A percentile compares a stretch with the other conserved stretches of the same genome.
phyloP scores from a whole-genome alignment of 176 grass and related monocot genomes.

The Avena atlantica region DNA sequence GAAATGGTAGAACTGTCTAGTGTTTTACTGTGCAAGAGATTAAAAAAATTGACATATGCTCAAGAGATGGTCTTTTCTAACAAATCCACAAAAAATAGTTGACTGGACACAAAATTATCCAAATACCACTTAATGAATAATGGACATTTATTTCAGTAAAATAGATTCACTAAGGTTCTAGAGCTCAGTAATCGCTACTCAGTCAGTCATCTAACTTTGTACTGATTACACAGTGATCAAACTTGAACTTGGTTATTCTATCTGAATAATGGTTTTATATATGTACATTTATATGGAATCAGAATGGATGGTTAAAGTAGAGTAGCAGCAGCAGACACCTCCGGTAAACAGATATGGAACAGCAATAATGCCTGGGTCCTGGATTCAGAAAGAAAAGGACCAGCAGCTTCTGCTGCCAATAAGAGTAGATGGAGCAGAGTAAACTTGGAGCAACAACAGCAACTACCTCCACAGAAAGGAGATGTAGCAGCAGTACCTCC shows the following conservation, averaged over 20 bases:
- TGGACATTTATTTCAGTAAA: conserved; percentile 14
- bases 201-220: conserved; percentile 29
- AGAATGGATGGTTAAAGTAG: neutral
- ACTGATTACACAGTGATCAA: neutral
- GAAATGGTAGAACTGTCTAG: conserved; percentile 32
- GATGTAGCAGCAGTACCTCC: neutral
- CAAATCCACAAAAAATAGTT: neutral
- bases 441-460: neutral
- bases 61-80: neutral
- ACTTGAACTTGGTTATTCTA: conserved; percentile 1
- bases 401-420: neutral
- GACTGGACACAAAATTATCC: neutral
- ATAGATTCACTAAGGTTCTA: neutral
- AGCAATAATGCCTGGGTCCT: neutral
- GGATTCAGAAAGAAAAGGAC: neutral
- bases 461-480: neutral
- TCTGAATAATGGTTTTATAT: neutral
- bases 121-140: conserved; percentile 28
- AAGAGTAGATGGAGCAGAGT: neutral
- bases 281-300: neutral
- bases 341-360: neutral
- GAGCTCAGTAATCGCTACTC: neutral
- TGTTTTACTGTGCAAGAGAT: neutral
- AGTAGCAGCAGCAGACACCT: conserved; percentile 3
- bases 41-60: neutral